Conservation (phyloP, 345 rosid species). For the Odontarrhena argentea region DNA sequence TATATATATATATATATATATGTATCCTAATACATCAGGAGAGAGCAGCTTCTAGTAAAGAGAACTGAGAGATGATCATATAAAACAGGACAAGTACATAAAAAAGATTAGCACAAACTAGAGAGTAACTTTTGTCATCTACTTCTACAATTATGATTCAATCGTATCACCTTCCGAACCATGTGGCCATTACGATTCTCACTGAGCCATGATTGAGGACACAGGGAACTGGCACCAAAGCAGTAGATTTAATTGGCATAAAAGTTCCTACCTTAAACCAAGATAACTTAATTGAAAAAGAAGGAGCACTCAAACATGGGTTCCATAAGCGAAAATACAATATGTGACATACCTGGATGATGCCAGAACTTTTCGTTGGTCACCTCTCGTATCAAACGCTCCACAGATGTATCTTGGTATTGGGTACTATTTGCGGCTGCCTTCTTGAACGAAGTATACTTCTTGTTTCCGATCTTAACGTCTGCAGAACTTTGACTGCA, state of each 20-base stretch:
- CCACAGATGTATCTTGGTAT: constrained; percentile 98
- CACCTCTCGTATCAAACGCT: constrained; percentile 96
- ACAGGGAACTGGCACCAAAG: constrained; percentile 44
- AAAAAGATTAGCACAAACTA: constrained; percentile 8
- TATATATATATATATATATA: not conserved
- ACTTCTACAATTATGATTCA: constrained; percentile 37
- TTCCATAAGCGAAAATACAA: constrained; percentile 22
- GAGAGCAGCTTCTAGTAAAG: constrained; percentile 9
- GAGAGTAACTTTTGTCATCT: constrained; percentile 31
- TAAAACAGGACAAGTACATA: constrained; percentile 16
- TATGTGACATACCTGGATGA: constrained; percentile 47
- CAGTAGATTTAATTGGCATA: constrained; percentile 43
- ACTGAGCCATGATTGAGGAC: constrained; percentile 43
- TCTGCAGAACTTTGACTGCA: constrained; percentile 67
- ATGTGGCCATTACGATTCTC: constrained; percentile 45
- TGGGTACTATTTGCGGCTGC: constrained; percentile 42
- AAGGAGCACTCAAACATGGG: constrained; percentile 32
- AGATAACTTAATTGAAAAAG: constrained; percentile 35
- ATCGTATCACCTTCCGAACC: constrained; percentile 46
- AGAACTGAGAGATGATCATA: not conserved
- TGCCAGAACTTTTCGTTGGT: constrained; percentile 95
- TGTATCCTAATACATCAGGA: constrained; percentile 16
- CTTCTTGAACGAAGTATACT: constrained; percentile 66
- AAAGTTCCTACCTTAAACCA: constrained; percentile 39
- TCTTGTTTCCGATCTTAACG: constrained; percentile 69